Base-by-base conservation (phyloP, 768 basidiomycete genomes). In the Russula vinacea region DNA sequence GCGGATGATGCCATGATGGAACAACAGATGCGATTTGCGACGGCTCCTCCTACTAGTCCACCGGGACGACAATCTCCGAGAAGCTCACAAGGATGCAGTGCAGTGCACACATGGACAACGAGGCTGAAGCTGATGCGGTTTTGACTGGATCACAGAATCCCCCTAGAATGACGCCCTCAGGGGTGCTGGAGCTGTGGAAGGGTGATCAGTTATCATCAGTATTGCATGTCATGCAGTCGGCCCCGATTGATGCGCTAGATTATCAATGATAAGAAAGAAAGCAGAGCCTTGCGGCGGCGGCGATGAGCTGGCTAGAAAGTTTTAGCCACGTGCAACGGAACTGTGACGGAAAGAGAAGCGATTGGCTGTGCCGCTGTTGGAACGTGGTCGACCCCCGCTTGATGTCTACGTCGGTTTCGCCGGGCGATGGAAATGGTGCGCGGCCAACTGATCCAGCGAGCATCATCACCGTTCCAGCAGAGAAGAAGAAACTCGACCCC, bases 401-500 rank as follows among this genome's bases (percentile, higher is more conserved):
- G 35, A 62, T 62, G 62, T 62, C 62, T 42, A 56, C 56, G 29
- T 44, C 56, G 9, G 39, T 29, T 22, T 51, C 62, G 29, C 37
- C 29, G 17, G 49, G 32, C 29, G 57, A 62, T 26, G 33, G n/a
- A 42, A 58, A 52, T 9, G 56, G 50, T 63, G 47, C 37, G 61
- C 32, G 1, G 11, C 10, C 17, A 9, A 19, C n/a, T 5, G 3
- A 16, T 1, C 17, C 13, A 22, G 1, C 1, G 13, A 2, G 24
- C 10, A 49, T 3, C 24, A 13, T 3, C 24, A 13, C 2, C 19
- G 7, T 17, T 37, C 5, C 58, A 72, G 70, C n/a, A n/a, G n/a
- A n/a, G n/a, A n/a, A 65, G 55, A 70, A 73, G 56, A 70, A 73
- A 51, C 79, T 86, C 45, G 78, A 85, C 69, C 88, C 90, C 2